Base-by-base conservation (phyloP, 345 rosid species). In the Melaleuca quinquenervia region DNA sequence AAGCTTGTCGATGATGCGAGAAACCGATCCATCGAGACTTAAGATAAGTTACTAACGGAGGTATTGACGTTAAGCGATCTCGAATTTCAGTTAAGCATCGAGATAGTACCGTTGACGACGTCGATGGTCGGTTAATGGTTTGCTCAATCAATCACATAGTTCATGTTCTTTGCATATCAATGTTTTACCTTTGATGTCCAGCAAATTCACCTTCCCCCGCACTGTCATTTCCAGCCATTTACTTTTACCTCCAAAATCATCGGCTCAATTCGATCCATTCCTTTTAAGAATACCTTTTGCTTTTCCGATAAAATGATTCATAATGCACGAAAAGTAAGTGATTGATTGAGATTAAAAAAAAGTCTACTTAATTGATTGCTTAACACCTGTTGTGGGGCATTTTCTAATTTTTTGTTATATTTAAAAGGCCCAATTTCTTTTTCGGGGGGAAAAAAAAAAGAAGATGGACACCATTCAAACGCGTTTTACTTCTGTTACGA, bases 11-110 rank as follows among this genome's bases (percentile, higher is more conserved):
- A 32, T 21, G 8, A 3, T 10, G 1, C 3, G 11, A 12, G 24
- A 32, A 64, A 16, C 11, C 2, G 45, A 70, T 18, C n/a, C n/a
- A n/a, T n/a, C 0, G 0, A 11, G 18, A 5, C 1, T 36, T 20
- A 2, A 70, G 26, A 5, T 13, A 36, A 36, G 48, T 70, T 36
- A 70, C 18, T 5, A 26, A 70, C 21, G 24, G 78, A 36, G 78
- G 8, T 3, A 22, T 8, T 18, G 78, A 18, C 7, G 5, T 32
- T 64, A 64, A 32, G 22, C 0, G 48, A 32, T 21, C 26, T 36
- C 3, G 0, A 2, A 18, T 8, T 32, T 36, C 4, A 48, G 48
- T 70, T 0, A 70, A 4, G 78, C 8, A 6, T 36, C 5, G 24
- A 70, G 78, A 45, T 3, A 0, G 12, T 32, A 24, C 44, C 11